A percentile compares a stretch with the other conserved stretches of the same genome.
Conservation (phyloP, 768 basidiomycete species). For the Hydnum rufescens region DNA sequence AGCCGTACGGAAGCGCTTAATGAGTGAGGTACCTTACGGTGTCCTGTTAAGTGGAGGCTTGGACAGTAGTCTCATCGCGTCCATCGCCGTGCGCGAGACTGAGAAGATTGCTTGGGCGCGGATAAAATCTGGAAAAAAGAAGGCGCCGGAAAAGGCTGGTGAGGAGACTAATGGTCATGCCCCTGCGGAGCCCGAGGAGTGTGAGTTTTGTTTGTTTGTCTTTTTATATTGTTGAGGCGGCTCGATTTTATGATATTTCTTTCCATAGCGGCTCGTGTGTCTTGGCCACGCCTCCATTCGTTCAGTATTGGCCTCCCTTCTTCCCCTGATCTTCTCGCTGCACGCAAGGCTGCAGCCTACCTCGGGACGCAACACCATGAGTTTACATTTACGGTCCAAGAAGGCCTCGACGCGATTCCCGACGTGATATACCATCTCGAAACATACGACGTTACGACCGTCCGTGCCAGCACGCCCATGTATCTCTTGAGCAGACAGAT, state of each 20-base stretch:
- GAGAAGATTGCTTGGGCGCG: slow-evolving; percentile 75
- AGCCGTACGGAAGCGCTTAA: slow-evolving; percentile 83
- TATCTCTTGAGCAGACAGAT: slow-evolving; percentile 95
- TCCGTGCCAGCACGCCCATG: slow-evolving; percentile 96
- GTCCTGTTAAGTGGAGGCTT: slow-evolving; percentile 89
- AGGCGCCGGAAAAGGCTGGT: slow-evolving; percentile 24
- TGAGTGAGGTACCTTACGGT: slow-evolving; percentile 97
- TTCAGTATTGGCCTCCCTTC: slow-evolving; percentile 91
- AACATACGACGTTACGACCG: slow-evolving; percentile 97
- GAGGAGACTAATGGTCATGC: slow-evolving; percentile 31
- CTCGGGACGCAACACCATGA: slow-evolving; percentile 93
- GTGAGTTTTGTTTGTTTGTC: slow-evolving; percentile 31
- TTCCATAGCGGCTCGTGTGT: slow-evolving; percentile 41
- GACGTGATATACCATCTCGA: slow-evolving; percentile 98
- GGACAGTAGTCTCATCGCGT: slow-evolving; percentile 88
- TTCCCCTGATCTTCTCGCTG: slow-evolving; percentile 88
- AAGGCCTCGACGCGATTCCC: slow-evolving; percentile 89
- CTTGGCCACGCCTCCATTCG: slow-evolving; percentile 94
- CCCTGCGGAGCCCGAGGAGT: slow-evolving; percentile 13
- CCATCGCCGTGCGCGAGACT: slow-evolving; percentile 87
- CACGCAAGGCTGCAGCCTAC: slow-evolving; percentile 80
- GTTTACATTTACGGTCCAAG: slow-evolving; percentile 94
- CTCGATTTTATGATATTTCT: neutral
- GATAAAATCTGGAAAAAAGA: slow-evolving; percentile 32
- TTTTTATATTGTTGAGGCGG: neutral